A percentile compares a stretch with the other conserved stretches of the same genome.
These are phyloP conservation scores for Citrus trifoliata DNA, from an alignment of 345 rosid genomes.

Conservation along the genomic window DNA sequence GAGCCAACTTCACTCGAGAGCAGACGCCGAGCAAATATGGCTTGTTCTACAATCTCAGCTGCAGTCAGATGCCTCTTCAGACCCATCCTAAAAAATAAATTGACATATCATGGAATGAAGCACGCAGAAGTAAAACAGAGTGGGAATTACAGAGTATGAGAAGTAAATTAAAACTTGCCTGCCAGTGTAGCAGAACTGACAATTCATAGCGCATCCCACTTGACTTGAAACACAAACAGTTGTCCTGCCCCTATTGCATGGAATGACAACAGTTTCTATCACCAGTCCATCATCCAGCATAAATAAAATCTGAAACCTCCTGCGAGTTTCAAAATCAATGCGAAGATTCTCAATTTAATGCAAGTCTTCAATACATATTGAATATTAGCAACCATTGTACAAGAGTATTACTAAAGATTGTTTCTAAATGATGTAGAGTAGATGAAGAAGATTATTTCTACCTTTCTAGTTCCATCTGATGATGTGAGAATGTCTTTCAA, in stretches of 20 bases:
- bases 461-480: slow-evolving; percentile 91
- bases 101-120: background rate
- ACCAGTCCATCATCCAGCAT: slow-evolving; percentile 72
- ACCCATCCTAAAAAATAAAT: slow-evolving; percentile 65
- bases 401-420: background rate
- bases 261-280: slow-evolving; percentile 83
- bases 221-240: slow-evolving; percentile 95
- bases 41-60: slow-evolving; percentile 93
- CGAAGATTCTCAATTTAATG: slow-evolving; percentile 39
- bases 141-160: background rate
- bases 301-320: slow-evolving; percentile 91
- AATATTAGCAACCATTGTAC: background rate
- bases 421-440: background rate
- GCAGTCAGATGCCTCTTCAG: slow-evolving; percentile 76
- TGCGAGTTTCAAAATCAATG: slow-evolving; percentile 65
- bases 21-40: slow-evolving; percentile 65
- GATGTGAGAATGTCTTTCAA: slow-evolving; percentile 65
- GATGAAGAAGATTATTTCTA: slow-evolving; percentile 23
- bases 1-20: slow-evolving; percentile 62
- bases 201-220: slow-evolving; percentile 95
- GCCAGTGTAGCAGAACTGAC: slow-evolving; percentile 96
- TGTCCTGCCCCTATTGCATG: slow-evolving; percentile 79
- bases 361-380: background rate
- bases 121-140: background rate
- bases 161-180: slow-evolving; percentile 38